Conservation (phyloP, 768 basidiomycete species). For the Russula sp. region DNA sequence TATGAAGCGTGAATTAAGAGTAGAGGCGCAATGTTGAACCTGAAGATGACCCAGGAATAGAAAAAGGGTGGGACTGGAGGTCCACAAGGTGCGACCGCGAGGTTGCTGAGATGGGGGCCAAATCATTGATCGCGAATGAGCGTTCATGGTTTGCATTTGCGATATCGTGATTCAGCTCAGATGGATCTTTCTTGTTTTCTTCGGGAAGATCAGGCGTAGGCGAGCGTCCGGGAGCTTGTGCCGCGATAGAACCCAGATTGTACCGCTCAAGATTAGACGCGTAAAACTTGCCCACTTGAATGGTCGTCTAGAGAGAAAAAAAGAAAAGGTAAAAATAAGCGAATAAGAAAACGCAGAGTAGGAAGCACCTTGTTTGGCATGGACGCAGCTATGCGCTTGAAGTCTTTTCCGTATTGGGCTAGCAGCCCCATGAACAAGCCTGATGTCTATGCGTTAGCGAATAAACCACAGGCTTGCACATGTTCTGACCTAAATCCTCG, state of each 20-base stretch:
- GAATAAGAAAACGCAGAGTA: not conserved
- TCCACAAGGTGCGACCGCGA: conserved; percentile 17
- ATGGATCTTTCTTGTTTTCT: conserved; percentile 23
- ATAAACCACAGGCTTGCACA: conserved; percentile 10
- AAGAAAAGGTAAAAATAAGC: not conserved
- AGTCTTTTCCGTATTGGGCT: conserved; percentile 56
- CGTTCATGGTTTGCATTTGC: not conserved
- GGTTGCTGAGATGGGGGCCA: conserved; percentile 16
- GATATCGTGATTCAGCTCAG: not conserved
- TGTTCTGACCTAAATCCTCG: conserved; percentile 52
- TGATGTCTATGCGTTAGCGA: conserved; percentile 23
- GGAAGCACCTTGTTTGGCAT: conserved; percentile 52
- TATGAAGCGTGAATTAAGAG: not conserved
- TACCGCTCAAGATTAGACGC: conserved; percentile 31
- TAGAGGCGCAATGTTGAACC: conserved; percentile 10
- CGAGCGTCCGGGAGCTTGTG: conserved; percentile 13
- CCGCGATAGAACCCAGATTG: conserved; percentile 27
- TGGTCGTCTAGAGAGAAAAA: conserved; percentile 36
- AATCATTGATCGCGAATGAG: conserved; percentile 6
- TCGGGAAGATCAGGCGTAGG: conserved; percentile 28
- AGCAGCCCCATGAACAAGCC: conserved; percentile 50
- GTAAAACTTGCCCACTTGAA: conserved; percentile 50
- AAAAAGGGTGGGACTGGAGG: conserved; percentile 1
- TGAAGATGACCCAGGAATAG: conserved; percentile 7
- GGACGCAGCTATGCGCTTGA: conserved; percentile 58